A percentile compares a stretch with the other conserved stretches of the same genome.
Conservation (phyloP, 208 protist species). For the Crithidia sp. region DNA sequence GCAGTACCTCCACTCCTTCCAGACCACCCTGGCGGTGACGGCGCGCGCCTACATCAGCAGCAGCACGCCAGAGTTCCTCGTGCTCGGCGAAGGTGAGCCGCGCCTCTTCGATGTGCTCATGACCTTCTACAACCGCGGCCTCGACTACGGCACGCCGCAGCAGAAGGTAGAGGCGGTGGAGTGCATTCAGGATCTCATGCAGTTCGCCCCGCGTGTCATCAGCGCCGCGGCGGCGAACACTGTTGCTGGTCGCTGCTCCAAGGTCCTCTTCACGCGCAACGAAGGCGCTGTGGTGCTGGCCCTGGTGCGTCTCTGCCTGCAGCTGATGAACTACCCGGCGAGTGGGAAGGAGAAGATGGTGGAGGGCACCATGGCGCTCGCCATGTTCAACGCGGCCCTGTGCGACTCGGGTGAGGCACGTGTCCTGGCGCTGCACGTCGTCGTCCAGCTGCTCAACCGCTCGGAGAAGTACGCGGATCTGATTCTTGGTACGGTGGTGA, state of each 20-base stretch:
- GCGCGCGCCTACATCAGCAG: conserved; percentile 63
- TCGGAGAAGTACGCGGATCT: conserved; percentile 88
- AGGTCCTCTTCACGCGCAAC: conserved; percentile 91
- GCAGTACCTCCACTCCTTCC: conserved; percentile 81
- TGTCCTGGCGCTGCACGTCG: conserved; percentile 75
- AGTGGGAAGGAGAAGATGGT: conserved; percentile 93
- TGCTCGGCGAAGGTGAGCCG: conserved; percentile 78
- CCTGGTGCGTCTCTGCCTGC: conserved; percentile 83
- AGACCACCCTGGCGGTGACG: conserved; percentile 60
- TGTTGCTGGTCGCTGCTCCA: conserved; percentile 88
- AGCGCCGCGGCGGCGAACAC: conserved; percentile 77
- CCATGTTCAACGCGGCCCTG: conserved; percentile 90
- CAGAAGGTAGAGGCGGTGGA: conserved; percentile 91
- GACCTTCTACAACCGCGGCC: conserved; percentile 85
- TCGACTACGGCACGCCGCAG: conserved; percentile 87
- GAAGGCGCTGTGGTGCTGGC: conserved; percentile 84
- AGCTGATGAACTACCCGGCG: conserved; percentile 81
- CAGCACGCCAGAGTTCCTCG: conserved; percentile 62
- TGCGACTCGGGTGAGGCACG: conserved; percentile 86
- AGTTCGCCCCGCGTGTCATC: conserved; percentile 72
- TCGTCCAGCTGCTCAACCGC: conserved; percentile 75
- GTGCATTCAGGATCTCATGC: conserved; percentile 88
- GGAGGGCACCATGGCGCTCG: conserved; percentile 86
- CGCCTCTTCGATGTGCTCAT: conserved; percentile 87
- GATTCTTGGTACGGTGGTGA: conserved; percentile 87